Conservation (phyloP, 116 monocot genomes). For the Phalaenopsis hybrid region DNA sequence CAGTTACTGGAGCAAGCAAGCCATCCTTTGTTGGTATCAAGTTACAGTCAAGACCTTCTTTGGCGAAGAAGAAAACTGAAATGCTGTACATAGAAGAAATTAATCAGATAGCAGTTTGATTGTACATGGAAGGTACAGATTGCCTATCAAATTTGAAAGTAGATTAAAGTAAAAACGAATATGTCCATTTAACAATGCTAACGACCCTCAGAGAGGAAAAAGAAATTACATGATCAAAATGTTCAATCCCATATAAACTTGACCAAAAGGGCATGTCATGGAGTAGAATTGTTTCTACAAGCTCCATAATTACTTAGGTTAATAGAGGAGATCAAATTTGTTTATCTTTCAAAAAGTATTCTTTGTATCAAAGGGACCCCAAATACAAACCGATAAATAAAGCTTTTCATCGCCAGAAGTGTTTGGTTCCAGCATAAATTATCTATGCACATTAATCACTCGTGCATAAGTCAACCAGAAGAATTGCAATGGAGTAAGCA, state of each 20-base stretch:
- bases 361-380: background rate
- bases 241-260: background rate
- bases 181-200: too few species aligned
- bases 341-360: background rate
- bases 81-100: constrained; percentile 48
- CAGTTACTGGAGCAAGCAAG: constrained; percentile 50
- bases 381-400: too few species aligned
- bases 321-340: background rate
- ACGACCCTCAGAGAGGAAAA: too few species aligned
- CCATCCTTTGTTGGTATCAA: constrained; percentile 42
- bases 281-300: background rate
- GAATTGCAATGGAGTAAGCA: too few species aligned
- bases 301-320: background rate
- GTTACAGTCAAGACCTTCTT: constrained; percentile 67
- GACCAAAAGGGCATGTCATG: background rate
- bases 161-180: too few species aligned
- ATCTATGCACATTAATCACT: too few species aligned
- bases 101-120: background rate
- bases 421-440: too few species aligned
- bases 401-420: too few species aligned
- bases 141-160: background rate
- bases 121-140: background rate
- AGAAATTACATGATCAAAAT: too few species aligned
- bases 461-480: too few species aligned
- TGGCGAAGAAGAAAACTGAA: constrained; percentile 76